phyloP scores from a whole-genome alignment of 306 rosid genomes.

The Heteromeles arbutifolia region DNA sequence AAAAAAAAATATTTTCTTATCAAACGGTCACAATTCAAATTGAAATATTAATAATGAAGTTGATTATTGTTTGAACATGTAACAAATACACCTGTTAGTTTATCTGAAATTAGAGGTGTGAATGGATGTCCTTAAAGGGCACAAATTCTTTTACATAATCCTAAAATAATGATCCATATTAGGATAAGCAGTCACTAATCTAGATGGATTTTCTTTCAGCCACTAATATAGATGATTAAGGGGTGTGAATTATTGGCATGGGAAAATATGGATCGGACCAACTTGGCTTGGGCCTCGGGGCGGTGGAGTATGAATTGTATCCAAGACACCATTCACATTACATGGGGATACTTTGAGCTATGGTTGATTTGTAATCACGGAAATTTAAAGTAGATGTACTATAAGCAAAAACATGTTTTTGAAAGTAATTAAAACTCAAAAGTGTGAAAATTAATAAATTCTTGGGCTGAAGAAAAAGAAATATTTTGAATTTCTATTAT shows the following conservation, averaged over 20 bases:
- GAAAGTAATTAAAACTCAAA: not conserved
- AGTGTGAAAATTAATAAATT: not conserved
- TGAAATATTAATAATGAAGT: not conserved
- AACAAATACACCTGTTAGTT: not conserved
- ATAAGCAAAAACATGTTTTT: not conserved
- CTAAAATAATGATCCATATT: not conserved
- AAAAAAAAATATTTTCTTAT: not conserved
- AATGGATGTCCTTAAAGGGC: not conserved
- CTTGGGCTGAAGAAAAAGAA: not conserved
- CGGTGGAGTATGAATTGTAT: constrained; percentile 12
- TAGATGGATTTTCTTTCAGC: not conserved
- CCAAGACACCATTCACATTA: constrained; percentile 24
- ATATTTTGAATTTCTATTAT: not conserved
- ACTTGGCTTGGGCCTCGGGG: constrained; percentile 21
- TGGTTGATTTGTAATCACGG: constrained; percentile 6
- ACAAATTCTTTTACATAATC: constrained; percentile 5
- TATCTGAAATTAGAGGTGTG: not conserved
- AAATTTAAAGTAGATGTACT: not conserved
- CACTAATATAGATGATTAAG: constrained; percentile 16
- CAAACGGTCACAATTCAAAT: not conserved
- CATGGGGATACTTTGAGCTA: not conserved
- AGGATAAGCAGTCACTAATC: constrained; percentile 9
- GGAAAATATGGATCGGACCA: not conserved
- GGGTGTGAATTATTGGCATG: not conserved
- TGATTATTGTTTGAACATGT: not conserved